A percentile compares a stretch with the other conserved stretches of the same genome.
Conservation (phyloP, 1,284 basidiomycete species). For the Sphaerobolus stellatus region DNA sequence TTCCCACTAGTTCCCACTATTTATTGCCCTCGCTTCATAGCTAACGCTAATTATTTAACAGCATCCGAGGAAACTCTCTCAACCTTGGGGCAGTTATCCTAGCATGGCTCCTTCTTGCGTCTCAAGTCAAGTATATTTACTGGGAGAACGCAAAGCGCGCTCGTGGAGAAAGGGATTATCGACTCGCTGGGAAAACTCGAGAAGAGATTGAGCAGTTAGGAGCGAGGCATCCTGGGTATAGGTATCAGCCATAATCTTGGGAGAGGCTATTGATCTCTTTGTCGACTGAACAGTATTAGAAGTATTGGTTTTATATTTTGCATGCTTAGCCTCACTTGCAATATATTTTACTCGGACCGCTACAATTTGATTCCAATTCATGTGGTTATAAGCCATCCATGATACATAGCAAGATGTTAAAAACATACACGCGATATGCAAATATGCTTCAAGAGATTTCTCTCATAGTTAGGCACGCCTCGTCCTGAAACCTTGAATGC, state of each 20-base stretch:
- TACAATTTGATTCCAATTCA: too few species aligned
- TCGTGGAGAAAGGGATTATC: constrained; percentile 40
- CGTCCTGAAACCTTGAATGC: too few species aligned
- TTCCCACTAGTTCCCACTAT: neutral
- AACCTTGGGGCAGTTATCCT: constrained; percentile 39
- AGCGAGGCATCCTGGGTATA: constrained; percentile 43
- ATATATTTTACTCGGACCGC: too few species aligned
- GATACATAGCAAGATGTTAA: too few species aligned
- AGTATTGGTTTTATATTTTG: too few species aligned
- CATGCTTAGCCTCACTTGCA: too few species aligned
- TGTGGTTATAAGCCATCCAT: too few species aligned
- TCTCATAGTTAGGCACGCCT: too few species aligned
- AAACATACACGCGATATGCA: too few species aligned
- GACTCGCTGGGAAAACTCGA: constrained; percentile 36
- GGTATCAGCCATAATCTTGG: constrained; percentile 36
- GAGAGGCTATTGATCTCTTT: too few species aligned
- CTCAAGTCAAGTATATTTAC: constrained; percentile 36
- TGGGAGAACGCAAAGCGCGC: constrained; percentile 42
- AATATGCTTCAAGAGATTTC: too few species aligned
- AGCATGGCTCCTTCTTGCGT: constrained; percentile 30
- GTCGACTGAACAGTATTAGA: too few species aligned
- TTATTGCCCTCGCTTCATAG: neutral
- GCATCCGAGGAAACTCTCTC: constrained; percentile 42
- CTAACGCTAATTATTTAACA: neutral
- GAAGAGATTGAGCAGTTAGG: constrained; percentile 41